Evolutionary conservation across 192 early-diverging fungal species (phyloP).

Genomic region (Rhizophlyctis rosea): DNA sequence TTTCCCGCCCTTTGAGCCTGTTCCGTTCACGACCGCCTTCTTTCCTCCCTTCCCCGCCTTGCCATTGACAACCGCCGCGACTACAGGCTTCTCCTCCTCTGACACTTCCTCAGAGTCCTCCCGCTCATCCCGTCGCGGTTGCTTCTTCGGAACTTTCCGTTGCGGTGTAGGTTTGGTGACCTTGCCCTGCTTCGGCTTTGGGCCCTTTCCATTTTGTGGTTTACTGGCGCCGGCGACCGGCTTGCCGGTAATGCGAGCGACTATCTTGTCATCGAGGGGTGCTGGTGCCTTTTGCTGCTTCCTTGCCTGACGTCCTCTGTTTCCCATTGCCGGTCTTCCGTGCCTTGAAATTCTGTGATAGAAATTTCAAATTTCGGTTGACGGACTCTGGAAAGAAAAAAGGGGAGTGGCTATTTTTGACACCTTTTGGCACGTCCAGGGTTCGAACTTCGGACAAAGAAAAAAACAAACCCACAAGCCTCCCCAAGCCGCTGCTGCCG

Average conservation of each 20-base stretch:
- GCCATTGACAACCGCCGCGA: background rate
- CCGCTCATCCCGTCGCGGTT: constrained; percentile 12
- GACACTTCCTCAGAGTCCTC: constrained; percentile 6
- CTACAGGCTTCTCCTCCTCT: constrained; percentile 2
- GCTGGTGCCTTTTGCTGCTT: constrained; percentile 43
- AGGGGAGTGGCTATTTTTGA: no score
- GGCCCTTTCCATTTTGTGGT: constrained; percentile 14
- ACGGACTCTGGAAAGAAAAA: no score
- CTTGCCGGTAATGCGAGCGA: constrained; percentile 31
- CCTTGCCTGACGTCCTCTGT: constrained; percentile 41
- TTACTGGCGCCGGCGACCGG: constrained; percentile 21
- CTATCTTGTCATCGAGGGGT: constrained; percentile 31
- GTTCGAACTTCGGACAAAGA: no score
- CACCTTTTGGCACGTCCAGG: no score
- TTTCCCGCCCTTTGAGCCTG: no score
- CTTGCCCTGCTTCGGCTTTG: background rate
- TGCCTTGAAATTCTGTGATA: no score
- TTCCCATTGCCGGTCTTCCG: constrained; percentile 47
- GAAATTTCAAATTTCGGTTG: no score
- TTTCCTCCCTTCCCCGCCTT: constrained; percentile 9
- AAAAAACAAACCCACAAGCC: no score
- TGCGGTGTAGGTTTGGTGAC: constrained; percentile 12
- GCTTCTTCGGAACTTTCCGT: constrained; percentile 11
- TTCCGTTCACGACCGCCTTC: background rate
- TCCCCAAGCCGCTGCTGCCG: no score